Evolutionary conservation across 75 land plant genomes (phyloP).

Genomic region (Isoetes taiwanensis): DNA sequence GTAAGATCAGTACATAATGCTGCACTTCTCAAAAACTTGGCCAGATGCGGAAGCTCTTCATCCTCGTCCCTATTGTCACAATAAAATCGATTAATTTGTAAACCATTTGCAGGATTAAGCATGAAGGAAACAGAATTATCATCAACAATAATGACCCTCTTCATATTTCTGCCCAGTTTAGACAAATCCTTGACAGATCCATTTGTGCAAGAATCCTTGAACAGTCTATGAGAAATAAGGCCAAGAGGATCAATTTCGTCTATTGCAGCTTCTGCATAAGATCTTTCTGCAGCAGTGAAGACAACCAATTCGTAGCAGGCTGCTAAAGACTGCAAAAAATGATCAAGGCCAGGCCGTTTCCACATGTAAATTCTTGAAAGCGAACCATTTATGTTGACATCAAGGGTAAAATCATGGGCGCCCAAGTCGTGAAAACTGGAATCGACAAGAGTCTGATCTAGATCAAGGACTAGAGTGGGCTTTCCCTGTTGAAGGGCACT

Average conservation of each 20-base stretch:
- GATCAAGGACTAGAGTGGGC: too few relatives aligned
- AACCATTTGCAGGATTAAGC: too few relatives aligned
- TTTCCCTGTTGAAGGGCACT: too few relatives aligned
- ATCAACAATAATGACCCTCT: conserved; percentile 10
- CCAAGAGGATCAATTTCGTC: conserved; percentile 2
- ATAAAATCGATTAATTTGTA: too few relatives aligned
- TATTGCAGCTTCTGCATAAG: conserved; percentile 12
- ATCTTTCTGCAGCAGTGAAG: conserved; percentile 4
- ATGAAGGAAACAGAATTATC: background rate
- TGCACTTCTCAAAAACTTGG: too few relatives aligned
- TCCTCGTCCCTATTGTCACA: too few relatives aligned
- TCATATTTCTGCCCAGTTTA: conserved; percentile 4
- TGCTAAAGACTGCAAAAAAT: conserved; percentile 6
- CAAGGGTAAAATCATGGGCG: too few relatives aligned
- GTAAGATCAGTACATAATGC: too few relatives aligned
- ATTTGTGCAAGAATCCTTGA: background rate
- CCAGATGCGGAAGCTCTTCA: too few relatives aligned
- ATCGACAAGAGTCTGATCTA: too few relatives aligned
- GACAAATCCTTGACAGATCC: conserved; percentile 10
- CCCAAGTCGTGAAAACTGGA: too few relatives aligned
- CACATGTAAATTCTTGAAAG: conserved; percentile 1
- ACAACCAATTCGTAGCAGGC: conserved; percentile 9
- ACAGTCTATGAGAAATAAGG: conserved; percentile 12
- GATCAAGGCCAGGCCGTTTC: conserved; percentile 19
- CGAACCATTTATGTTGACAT: too few relatives aligned